Evolutionary conservation across 306 rosid genomes (phyloP).

Genomic region (Dalbergia cultrata): DNA sequence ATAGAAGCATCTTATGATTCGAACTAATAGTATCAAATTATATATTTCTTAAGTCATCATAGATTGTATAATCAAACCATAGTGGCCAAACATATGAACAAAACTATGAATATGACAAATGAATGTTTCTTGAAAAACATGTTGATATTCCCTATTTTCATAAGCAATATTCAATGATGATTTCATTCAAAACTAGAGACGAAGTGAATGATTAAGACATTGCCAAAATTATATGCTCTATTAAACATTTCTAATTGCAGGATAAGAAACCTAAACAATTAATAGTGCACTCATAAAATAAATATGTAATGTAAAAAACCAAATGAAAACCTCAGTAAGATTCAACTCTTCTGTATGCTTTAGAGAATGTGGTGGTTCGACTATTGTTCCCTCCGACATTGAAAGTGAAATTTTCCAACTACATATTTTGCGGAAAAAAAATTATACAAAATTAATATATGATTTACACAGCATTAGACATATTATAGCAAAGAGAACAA

Average conservation of each 20-base stretch:
- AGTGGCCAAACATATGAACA: too few relatives aligned
- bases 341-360: conserved; percentile 59
- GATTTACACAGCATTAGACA: neutral
- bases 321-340: conserved; percentile 74
- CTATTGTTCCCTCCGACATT: conserved; percentile 66
- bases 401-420: conserved; percentile 80
- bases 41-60: too few relatives aligned
- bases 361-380: conserved; percentile 76
- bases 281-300: conserved; percentile 1
- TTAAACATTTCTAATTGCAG: neutral
- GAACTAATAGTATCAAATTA: too few relatives aligned
- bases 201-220: neutral
- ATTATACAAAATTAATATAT: neutral
- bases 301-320: conserved; percentile 14
- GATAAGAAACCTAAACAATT: neutral
- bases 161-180: neutral
- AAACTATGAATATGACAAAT: too few relatives aligned
- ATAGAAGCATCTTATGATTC: too few relatives aligned
- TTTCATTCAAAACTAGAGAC: neutral
- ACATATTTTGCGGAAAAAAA: conserved; percentile 40
- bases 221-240: neutral
- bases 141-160: too few relatives aligned
- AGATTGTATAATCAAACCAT: too few relatives aligned
- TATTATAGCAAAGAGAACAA: neutral
- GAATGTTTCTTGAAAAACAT: too few relatives aligned